Evolutionary conservation across 768 basidiomycete species (phyloP).

Genomic region (Mycena sanguinolenta): DNA sequence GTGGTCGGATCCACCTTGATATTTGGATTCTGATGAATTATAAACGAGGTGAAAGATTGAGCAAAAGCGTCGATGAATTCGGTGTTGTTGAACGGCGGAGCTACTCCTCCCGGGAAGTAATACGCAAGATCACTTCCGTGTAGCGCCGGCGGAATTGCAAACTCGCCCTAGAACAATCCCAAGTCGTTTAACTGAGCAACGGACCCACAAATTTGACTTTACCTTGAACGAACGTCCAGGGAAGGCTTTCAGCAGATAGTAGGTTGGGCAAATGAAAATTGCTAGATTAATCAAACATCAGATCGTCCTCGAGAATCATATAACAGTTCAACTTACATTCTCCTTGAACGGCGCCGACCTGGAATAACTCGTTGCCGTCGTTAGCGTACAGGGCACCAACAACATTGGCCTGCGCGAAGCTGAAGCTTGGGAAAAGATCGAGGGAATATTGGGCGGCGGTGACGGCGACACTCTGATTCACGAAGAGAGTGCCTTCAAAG

Average conservation of each 20-base stretch:
- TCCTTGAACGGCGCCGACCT: slow-evolving; percentile 35
- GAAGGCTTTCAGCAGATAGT: slow-evolving; percentile 46
- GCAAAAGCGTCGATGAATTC: slow-evolving; percentile 33
- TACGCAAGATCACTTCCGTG: slow-evolving; percentile 44
- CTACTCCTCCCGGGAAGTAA: slow-evolving; percentile 41
- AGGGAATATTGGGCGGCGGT: slow-evolving; percentile 31
- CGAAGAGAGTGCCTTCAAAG: slow-evolving; percentile 47
- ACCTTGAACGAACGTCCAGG: slow-evolving; percentile 47
- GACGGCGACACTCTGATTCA: slow-evolving; percentile 32
- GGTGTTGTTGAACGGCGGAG: slow-evolving; percentile 29
- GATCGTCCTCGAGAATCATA: no score
- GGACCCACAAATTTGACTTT: background rate
- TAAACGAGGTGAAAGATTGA: slow-evolving; percentile 31
- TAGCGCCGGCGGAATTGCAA: slow-evolving; percentile 43
- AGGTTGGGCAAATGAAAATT: slow-evolving; percentile 50
- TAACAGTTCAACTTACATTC: slow-evolving; percentile 37
- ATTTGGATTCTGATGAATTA: slow-evolving; percentile 26
- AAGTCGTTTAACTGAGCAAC: background rate
- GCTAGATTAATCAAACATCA: slow-evolving; percentile 37
- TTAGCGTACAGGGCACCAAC: slow-evolving; percentile 31
- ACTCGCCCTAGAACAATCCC: slow-evolving; percentile 38
- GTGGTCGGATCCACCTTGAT: slow-evolving; percentile 23
- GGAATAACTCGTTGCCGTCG: slow-evolving; percentile 31
- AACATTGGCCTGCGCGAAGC: slow-evolving; percentile 14
- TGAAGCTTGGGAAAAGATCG: slow-evolving; percentile 38